A percentile compares a stretch with the other conserved stretches of the same genome.
Evolutionary conservation across 352 stramenopile species (phyloP).

Genomic region (Phytophthora lateralis): DNA sequence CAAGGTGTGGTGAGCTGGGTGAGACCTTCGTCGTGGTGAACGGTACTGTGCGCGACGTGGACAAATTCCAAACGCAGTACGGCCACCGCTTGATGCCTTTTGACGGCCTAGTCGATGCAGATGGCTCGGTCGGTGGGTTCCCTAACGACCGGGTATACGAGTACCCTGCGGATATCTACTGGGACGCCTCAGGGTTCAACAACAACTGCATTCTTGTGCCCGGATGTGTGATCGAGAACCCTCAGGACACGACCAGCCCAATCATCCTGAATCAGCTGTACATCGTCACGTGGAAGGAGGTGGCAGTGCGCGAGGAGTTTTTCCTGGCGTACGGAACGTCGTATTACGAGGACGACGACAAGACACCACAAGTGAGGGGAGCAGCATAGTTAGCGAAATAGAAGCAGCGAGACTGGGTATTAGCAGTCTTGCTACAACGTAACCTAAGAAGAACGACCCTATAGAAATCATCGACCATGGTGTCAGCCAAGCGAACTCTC

Average conservation of each 20-base stretch:
- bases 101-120: constrained; percentile 83
- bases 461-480: constrained; percentile 38
- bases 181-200: constrained; percentile 88
- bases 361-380: constrained; percentile 46
- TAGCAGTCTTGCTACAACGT: constrained; percentile 38
- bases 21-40: constrained; percentile 91
- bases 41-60: constrained; percentile 81
- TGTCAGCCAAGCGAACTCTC: too few relatives aligned
- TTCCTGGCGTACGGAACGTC: constrained; percentile 89
- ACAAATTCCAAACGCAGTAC: constrained; percentile 91
- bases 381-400: constrained; percentile 50
- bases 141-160: constrained; percentile 90
- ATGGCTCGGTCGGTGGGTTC: constrained; percentile 83
- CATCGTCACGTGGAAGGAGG: constrained; percentile 90
- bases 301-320: constrained; percentile 84
- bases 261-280: constrained; percentile 89
- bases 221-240: constrained; percentile 82
- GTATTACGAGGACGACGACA: constrained; percentile 89
- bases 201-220: constrained; percentile 92
- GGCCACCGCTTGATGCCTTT: constrained; percentile 82
- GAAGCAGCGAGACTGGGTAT: constrained; percentile 34
- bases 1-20: constrained; percentile 79
- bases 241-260: constrained; percentile 72
- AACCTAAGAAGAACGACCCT: constrained; percentile 44
- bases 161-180: constrained; percentile 85